Percentiles rank a stretch among this genome's conserved stretches.
These are phyloP conservation scores for Pleodorina starrii DNA, from an alignment of 139 green algal species.

Conservation along the genomic window DNA sequence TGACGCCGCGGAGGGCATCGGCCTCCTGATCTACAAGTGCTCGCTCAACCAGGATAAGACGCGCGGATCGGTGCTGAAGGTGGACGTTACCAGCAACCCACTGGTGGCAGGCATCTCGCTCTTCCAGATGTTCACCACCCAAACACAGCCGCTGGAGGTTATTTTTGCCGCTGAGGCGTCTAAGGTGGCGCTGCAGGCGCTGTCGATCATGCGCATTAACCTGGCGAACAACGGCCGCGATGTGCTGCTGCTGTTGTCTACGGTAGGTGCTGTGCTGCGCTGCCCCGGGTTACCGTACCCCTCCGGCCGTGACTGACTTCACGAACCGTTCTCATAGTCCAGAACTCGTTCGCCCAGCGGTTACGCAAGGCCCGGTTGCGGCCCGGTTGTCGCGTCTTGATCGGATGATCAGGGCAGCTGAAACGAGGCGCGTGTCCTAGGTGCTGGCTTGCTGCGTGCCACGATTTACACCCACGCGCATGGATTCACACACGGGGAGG, in stretches of 20 bases:
- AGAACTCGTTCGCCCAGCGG: too few relatives aligned
- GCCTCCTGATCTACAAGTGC: slow-evolving; percentile 55
- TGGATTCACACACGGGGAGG: too few relatives aligned
- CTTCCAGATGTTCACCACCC: slow-evolving; percentile 32
- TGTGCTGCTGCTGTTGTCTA: slow-evolving; percentile 49
- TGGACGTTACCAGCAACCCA: slow-evolving; percentile 46
- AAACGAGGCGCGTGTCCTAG: too few relatives aligned
- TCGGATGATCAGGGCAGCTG: too few relatives aligned
- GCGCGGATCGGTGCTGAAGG: slow-evolving; percentile 28
- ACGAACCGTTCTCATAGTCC: too few relatives aligned
- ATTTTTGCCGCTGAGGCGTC: slow-evolving; percentile 42
- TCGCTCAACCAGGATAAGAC: slow-evolving; percentile 10
- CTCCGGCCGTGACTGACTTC: too few relatives aligned
- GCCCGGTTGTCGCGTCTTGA: too few relatives aligned
- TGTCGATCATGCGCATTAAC: slow-evolving; percentile 55
- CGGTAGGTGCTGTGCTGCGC: too few relatives aligned
- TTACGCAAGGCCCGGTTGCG: too few relatives aligned
- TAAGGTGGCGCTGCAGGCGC: slow-evolving; percentile 54
- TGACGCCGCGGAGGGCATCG: slow-evolving; percentile 27
- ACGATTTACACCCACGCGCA: too few relatives aligned
- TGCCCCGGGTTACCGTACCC: too few relatives aligned
- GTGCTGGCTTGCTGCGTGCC: too few relatives aligned
- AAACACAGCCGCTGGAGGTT: slow-evolving; percentile 40
- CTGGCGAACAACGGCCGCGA: slow-evolving; percentile 47
- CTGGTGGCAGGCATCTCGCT: slow-evolving; percentile 47